A percentile compares a stretch with the other conserved stretches of the same genome.
Conservation (phyloP, 805 yeast species). For the Kazachstania africana region DNA sequence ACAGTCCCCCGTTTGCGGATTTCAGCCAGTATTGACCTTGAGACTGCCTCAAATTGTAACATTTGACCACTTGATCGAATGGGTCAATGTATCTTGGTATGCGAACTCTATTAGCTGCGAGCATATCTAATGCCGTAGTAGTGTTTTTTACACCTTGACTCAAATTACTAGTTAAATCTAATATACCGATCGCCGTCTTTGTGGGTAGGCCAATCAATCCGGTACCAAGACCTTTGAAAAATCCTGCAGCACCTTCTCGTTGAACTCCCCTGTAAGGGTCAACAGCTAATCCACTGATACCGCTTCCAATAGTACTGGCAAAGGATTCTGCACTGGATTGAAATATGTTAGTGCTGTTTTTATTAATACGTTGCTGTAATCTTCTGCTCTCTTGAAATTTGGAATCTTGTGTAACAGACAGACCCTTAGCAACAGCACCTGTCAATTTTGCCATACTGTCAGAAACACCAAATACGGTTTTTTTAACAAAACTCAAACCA, state of each 20-base stretch:
- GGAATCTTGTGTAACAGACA: slow-evolving; percentile 78
- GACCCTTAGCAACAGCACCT: slow-evolving; percentile 88
- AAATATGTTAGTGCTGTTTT: slow-evolving; percentile 75
- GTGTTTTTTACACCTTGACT: slow-evolving; percentile 91
- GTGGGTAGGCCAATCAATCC: slow-evolving; percentile 96
- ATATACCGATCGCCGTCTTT: slow-evolving; percentile 88
- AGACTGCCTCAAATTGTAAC: slow-evolving; percentile 71
- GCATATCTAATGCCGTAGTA: slow-evolving; percentile 78
- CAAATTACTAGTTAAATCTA: slow-evolving; percentile 84
- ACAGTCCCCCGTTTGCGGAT: slow-evolving; percentile 69
- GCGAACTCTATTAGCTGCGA: slow-evolving; percentile 66
- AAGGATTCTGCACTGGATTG: slow-evolving; percentile 82
- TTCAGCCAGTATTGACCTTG: slow-evolving; percentile 93
- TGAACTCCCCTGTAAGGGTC: slow-evolving; percentile 87
- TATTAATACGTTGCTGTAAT: slow-evolving; percentile 60
- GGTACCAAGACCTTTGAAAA: slow-evolving; percentile 85
- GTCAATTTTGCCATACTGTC: slow-evolving; percentile 90
- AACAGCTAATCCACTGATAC: slow-evolving; percentile 78
- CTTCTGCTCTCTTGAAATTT: slow-evolving; percentile 76
- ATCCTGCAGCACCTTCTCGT: slow-evolving; percentile 84
- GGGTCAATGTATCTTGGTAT: slow-evolving; percentile 66
- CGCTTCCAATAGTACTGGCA: slow-evolving; percentile 76
- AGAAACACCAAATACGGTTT: slow-evolving; percentile 87
- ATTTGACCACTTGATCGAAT: slow-evolving; percentile 55
- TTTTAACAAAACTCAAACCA: slow-evolving; percentile 84